phyloP scores from a whole-genome alignment of 2,329 filamentous ascomycete genomes.

The Davidsoniella eucalypti region DNA sequence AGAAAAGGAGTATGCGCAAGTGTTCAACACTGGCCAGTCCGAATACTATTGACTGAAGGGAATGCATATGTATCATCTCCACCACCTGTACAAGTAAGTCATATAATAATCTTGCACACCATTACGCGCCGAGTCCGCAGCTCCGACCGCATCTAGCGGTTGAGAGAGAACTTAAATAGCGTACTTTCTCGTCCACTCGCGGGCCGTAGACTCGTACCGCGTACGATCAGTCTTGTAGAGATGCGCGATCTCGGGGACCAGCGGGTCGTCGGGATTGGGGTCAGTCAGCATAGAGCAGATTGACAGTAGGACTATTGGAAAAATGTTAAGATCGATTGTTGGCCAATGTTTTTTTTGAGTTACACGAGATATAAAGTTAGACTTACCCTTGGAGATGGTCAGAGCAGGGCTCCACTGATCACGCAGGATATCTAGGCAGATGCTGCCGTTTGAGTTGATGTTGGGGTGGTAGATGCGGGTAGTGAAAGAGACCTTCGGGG shows the following conservation, averaged over 20 bases:
- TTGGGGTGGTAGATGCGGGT: constrained; percentile 99
- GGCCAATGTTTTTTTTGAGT: too few relatives aligned
- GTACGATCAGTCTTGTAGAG: constrained; percentile 98
- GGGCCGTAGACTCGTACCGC: constrained; percentile 87
- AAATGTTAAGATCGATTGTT: constrained; percentile 6
- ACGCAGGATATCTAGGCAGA: constrained; percentile 94
- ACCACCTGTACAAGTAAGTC: not conserved
- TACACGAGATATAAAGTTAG: not conserved
- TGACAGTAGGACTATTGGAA: constrained; percentile 64
- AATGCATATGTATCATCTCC: constrained; percentile 8
- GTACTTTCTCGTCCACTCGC: constrained; percentile 99
- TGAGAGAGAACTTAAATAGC: constrained; percentile 50
- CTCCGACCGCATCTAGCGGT: constrained; percentile 8
- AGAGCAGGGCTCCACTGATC: constrained; percentile 98
- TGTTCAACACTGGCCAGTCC: constrained; percentile 3
- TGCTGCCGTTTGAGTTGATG: constrained; percentile 92
- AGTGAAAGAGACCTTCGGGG: constrained; percentile 99
- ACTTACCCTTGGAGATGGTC: constrained; percentile 91
- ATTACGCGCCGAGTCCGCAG: constrained; percentile 5
- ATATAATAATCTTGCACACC: constrained; percentile 7
- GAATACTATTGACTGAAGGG: constrained; percentile 3
- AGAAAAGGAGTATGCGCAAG: constrained; percentile 1
- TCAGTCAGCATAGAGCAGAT: constrained; percentile 99
- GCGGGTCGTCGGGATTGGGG: constrained; percentile 95
- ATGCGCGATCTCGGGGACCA: constrained; percentile 97